Conservation (phyloP, 768 basidiomycete species). For the Serpula lacrymans region DNA sequence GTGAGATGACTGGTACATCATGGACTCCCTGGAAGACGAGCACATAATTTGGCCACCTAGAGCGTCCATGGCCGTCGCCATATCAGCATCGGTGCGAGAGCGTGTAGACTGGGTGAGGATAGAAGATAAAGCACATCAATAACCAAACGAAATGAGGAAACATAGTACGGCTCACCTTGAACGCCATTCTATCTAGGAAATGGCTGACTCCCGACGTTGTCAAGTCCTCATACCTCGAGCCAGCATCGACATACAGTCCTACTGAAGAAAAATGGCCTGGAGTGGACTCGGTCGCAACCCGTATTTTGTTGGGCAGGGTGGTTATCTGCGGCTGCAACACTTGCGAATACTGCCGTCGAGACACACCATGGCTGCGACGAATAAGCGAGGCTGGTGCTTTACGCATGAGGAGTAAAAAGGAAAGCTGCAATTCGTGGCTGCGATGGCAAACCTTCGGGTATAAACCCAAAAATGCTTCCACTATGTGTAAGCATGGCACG, state of each 20-base stretch:
- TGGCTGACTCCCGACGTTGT: slow-evolving; percentile 80
- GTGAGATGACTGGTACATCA: slow-evolving; percentile 98
- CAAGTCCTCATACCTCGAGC: slow-evolving; percentile 81
- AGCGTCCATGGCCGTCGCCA: slow-evolving; percentile 76
- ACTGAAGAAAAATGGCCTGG: slow-evolving; percentile 94
- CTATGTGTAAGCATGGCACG: neutral
- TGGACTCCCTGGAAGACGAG: slow-evolving; percentile 87
- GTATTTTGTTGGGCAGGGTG: slow-evolving; percentile 85
- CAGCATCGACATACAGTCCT: slow-evolving; percentile 92
- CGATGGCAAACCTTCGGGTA: too few species aligned
- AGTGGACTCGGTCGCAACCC: slow-evolving; percentile 87
- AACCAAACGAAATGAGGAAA: neutral
- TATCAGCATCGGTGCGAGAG: slow-evolving; percentile 67
- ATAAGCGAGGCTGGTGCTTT: slow-evolving; percentile 35
- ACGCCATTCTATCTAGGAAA: slow-evolving; percentile 93
- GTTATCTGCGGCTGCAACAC: slow-evolving; percentile 53
- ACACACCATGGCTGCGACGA: slow-evolving; percentile 30
- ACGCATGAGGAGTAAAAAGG: slow-evolving; percentile 32
- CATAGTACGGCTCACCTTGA: slow-evolving; percentile 62
- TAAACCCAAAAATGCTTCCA: too few species aligned
- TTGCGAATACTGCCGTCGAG: slow-evolving; percentile 23
- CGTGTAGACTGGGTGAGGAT: slow-evolving; percentile 58
- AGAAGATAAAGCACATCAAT: slow-evolving; percentile 9
- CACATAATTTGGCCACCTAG: slow-evolving; percentile 92
- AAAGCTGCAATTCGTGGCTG: too few species aligned